These are phyloP conservation scores for Penicillium paxilli DNA, from an alignment of 495 filamentous ascomycete species.

Conservation along the genomic window DNA sequence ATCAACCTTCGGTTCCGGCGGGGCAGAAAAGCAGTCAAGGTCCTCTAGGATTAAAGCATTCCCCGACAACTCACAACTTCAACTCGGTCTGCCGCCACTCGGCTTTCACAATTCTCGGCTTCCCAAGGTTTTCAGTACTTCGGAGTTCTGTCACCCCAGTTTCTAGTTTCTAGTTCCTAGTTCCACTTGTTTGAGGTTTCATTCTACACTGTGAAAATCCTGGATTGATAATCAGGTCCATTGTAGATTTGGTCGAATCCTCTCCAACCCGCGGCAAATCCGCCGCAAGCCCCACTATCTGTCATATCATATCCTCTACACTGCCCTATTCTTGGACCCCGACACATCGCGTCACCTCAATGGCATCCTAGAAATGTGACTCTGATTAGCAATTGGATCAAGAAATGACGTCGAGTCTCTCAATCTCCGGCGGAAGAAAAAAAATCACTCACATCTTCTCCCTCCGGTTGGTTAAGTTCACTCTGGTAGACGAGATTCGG, in stretches of 20 bases:
- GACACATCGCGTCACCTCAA: constrained; percentile 70
- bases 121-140: too few relatives aligned
- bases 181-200: too few relatives aligned
- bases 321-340: constrained; percentile 33
- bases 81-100: not conserved
- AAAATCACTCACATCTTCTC: constrained; percentile 26
- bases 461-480: constrained; percentile 59
- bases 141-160: constrained; percentile 7
- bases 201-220: not conserved
- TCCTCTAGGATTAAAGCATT: too few relatives aligned
- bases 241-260: not conserved
- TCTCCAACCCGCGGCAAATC: too few relatives aligned
- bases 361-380: constrained; percentile 56
- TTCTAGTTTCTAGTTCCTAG: not conserved
- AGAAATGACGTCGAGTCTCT: not conserved
- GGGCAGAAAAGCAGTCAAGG: constrained; percentile 4
- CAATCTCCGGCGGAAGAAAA: not conserved
- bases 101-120: too few relatives aligned
- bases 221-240: constrained; percentile 1
- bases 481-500: constrained; percentile 72
- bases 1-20: constrained; percentile 23
- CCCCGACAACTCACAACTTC: too few relatives aligned
- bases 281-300: not conserved
- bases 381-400: constrained; percentile 8
- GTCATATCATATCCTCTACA: not conserved